Evolutionary conservation across 306 rosid species (phyloP).

Genomic region (Inga oerstediana): DNA sequence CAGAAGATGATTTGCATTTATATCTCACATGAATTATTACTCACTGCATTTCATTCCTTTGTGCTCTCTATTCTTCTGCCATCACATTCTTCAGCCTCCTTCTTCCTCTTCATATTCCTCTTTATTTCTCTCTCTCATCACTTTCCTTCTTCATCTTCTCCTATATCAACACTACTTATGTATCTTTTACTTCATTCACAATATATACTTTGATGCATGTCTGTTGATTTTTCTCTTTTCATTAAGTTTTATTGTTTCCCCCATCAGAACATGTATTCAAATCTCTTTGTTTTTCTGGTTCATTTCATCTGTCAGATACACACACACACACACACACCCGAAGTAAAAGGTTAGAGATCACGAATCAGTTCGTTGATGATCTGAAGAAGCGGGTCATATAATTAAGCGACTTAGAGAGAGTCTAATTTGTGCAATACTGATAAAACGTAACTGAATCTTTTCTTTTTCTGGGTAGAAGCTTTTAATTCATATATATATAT

Average conservation of each 20-base stretch:
- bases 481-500: neutral
- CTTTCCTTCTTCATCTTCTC: neutral
- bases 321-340: neutral
- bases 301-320: neutral
- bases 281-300: neutral
- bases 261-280: neutral
- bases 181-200: neutral
- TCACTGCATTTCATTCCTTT: constrained; percentile 48
- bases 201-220: neutral
- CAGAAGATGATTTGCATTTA: constrained; percentile 59
- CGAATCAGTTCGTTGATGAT: neutral
- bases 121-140: constrained; percentile 12
- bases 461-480: neutral
- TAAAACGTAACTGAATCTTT: constrained; percentile 7
- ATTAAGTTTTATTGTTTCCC: neutral
- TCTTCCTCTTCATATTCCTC: neutral
- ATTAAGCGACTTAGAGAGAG: neutral
- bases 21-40: neutral
- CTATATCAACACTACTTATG: neutral
- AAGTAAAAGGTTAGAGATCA: constrained; percentile 1
- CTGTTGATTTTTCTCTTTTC: neutral
- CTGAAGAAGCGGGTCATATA: neutral
- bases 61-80: constrained; percentile 67
- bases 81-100: constrained; percentile 35
- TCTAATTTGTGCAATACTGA: neutral